Evolutionary conservation across 352 stramenopile species (phyloP), one percentile per base, ranked within the genome.

Genomic region (Pythium guiyangense): DNA sequence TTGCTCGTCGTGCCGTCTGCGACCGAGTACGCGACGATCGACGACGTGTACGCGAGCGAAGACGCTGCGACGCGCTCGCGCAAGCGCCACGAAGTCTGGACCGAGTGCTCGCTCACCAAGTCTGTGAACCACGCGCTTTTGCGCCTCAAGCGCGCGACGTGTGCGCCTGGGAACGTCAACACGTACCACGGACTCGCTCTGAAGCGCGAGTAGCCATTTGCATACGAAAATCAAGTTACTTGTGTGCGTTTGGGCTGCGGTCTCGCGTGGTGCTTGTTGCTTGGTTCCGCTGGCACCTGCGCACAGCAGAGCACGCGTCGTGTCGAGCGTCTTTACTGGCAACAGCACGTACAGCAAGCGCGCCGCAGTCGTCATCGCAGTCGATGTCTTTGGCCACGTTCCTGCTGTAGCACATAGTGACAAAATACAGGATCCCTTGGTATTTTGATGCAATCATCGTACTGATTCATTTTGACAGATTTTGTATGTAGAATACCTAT

Each of bases 301-400:
- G 47, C 29, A 80, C 49, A 22, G 49, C 56, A 2, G 71, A 46
- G 35, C 22, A 22, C 51, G 39, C 25, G 78, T 67, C 70, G 92
- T 73, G 56, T 94, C 82, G 48, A 97, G 67, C 34, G 86, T 96
- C 78, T 97, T 97, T 34, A 88, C 88, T 15, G 89, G 89, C 31
- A 88, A 97, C 44, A 97, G 71, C 64, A 97, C 65, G 35, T 86
- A 90, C 39, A 94, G 56, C 17, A 96, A 57, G 6, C 75, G 73
- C n/a, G 67, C 39, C 6, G 39, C 39, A 14, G 9, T 63, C 18
- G 46, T 53, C 50, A 55, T 70, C 22, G 22, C 22, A 53, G 25
- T 22, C 22, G 22, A 22, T 22, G 22, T 22, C 22, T 22, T 22
- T 22, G 22, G 22, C 22, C 22, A 22, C 22, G 22, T 22, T 22